These are phyloP conservation scores for Talaromyces sp. DNA, from an alignment of 2,329 filamentous ascomycete genomes.

Conservation along the genomic window DNA sequence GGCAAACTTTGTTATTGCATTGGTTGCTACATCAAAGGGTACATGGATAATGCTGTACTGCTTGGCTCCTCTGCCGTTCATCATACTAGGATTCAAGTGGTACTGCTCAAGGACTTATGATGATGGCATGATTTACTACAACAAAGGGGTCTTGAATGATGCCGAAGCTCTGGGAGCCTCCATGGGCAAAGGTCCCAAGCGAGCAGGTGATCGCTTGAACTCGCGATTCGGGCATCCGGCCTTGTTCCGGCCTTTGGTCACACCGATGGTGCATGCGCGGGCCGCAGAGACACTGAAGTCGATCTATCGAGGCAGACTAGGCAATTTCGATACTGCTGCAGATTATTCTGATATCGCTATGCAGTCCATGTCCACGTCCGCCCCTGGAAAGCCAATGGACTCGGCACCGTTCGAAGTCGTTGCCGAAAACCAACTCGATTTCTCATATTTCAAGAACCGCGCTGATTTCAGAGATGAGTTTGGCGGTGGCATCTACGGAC, in stretches of 20 bases:
- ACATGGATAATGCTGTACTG: slow-evolving; percentile 63
- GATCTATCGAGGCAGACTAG: slow-evolving; percentile 76
- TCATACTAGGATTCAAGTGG: slow-evolving; percentile 79
- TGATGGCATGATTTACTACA: slow-evolving; percentile 74
- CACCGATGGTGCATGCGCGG: slow-evolving; percentile 91
- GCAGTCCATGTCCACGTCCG: slow-evolving; percentile 66
- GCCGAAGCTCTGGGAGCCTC: slow-evolving; percentile 40
- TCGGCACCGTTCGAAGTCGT: slow-evolving; percentile 85
- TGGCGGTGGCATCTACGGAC: slow-evolving; percentile 62
- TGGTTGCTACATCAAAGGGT: slow-evolving; percentile 69
- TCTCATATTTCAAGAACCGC: slow-evolving; percentile 85
- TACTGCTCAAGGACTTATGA: slow-evolving; percentile 78
- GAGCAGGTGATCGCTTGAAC: slow-evolving; percentile 62
- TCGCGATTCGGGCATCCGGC: slow-evolving; percentile 83
- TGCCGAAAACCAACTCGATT: slow-evolving; percentile 79
- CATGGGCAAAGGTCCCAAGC: slow-evolving; percentile 36
- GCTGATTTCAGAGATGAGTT: slow-evolving; percentile 83
- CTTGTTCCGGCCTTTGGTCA: slow-evolving; percentile 82
- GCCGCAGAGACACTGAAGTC: slow-evolving; percentile 81
- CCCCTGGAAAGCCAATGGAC: slow-evolving; percentile 51
- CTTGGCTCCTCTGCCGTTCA: slow-evolving; percentile 69
- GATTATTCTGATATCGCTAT: slow-evolving; percentile 72
- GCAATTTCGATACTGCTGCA: slow-evolving; percentile 41
- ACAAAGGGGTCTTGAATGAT: slow-evolving; percentile 58
- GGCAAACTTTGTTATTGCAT: slow-evolving; percentile 71